Evolutionary conservation across 2,329 filamentous ascomycete genomes (phyloP).

Genomic region (Ceratocystis diversiconidia): DNA sequence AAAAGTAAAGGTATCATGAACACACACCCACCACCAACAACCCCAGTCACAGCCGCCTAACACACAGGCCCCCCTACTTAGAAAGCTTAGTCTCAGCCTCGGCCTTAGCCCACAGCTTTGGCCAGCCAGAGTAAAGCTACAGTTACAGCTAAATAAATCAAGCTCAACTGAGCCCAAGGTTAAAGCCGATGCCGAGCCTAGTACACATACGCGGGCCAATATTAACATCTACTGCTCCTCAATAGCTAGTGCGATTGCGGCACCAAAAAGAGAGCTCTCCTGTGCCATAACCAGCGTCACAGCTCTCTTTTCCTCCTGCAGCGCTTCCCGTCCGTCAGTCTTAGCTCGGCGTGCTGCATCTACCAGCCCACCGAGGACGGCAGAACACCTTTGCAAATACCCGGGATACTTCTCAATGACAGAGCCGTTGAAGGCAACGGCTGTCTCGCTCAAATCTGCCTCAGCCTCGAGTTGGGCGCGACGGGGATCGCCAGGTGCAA

Average conservation of each 20-base stretch:
- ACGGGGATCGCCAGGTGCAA: constrained; percentile 18
- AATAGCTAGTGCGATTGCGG: constrained; percentile 53
- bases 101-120: not conserved
- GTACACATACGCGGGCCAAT: not conserved
- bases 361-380: constrained; percentile 47
- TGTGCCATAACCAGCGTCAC: constrained; percentile 54
- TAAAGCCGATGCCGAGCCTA: not conserved
- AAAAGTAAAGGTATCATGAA: constrained; percentile 2
- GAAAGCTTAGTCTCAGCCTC: not conserved
- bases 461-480: constrained; percentile 39
- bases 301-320: constrained; percentile 18
- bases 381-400: constrained; percentile 49
- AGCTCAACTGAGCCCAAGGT: not conserved
- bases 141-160: not conserved
- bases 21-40: not conserved
- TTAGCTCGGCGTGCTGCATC: constrained; percentile 20
- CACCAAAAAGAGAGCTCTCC: constrained; percentile 62
- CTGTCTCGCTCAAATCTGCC: constrained; percentile 33
- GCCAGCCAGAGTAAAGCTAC: not conserved
- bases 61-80: not conserved
- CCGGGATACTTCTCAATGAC: constrained; percentile 66
- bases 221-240: constrained; percentile 21
- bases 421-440: constrained; percentile 65
- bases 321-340: constrained; percentile 10
- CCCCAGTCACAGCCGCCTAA: not conserved